A percentile compares a stretch with the other conserved stretches of the same genome.
Evolutionary conservation across 352 stramenopile species (phyloP).

Genomic region (Globisporangium iwayamae): DNA sequence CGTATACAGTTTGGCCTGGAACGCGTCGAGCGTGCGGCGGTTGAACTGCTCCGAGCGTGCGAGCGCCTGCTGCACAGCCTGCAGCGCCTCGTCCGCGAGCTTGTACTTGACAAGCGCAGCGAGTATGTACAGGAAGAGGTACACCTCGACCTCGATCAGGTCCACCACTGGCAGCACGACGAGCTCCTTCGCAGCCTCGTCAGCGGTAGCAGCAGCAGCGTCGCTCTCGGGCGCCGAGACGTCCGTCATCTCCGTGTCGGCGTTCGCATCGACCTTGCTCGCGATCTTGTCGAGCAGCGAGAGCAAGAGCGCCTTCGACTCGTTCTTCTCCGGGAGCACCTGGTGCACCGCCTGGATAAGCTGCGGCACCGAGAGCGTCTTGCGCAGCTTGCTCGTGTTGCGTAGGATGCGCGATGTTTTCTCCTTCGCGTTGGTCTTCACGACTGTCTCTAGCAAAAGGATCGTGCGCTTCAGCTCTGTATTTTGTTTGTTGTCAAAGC

Average conservation of each 20-base stretch:
- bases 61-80: conserved; percentile 48
- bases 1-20: conserved; percentile 75
- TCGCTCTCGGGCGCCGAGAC: conserved; percentile 21
- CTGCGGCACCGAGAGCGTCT: conserved; percentile 61
- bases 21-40: conserved; percentile 69
- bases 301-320: conserved; percentile 51
- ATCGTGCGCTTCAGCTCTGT: conserved; percentile 78
- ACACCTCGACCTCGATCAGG: conserved; percentile 85
- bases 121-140: conserved; percentile 77
- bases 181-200: conserved; percentile 12
- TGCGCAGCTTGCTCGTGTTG: conserved; percentile 78
- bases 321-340: conserved; percentile 59
- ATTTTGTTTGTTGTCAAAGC: conserved; percentile 5
- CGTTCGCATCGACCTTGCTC: conserved; percentile 25
- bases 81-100: conserved; percentile 48
- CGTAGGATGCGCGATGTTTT: conserved; percentile 79
- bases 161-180: conserved; percentile 50
- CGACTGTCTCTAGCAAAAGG: conserved; percentile 61
- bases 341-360: conserved; percentile 58
- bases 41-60: conserved; percentile 75
- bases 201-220: conserved; percentile 3
- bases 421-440: conserved; percentile 85
- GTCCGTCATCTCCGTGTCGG: conserved; percentile 62
- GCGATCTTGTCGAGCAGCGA: conserved; percentile 48
- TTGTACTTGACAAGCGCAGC: conserved; percentile 73